These are phyloP conservation scores for Lasiosphaeriaceae sp. DNA, from an alignment of 495 filamentous ascomycete genomes.

Conservation along the genomic window DNA sequence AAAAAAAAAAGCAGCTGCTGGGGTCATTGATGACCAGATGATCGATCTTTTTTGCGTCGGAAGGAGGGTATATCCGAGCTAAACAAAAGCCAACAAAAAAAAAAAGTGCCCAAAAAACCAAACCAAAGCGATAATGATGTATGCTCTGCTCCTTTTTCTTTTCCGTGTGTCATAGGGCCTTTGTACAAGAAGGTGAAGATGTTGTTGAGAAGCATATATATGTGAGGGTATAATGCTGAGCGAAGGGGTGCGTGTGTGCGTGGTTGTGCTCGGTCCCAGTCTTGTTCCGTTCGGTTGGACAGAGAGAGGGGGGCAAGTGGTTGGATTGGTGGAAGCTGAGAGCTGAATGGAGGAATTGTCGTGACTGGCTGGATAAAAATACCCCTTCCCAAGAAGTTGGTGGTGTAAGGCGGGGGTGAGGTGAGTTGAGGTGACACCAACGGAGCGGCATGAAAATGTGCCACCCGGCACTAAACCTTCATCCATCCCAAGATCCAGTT, in stretches of 20 bases:
- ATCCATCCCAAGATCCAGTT: background rate
- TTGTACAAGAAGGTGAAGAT: background rate
- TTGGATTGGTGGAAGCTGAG: background rate
- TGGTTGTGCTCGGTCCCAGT: background rate
- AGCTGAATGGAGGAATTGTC: background rate
- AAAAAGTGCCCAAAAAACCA: background rate
- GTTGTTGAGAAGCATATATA: background rate
- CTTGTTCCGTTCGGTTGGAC: background rate
- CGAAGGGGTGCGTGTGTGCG: background rate
- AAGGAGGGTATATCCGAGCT: background rate
- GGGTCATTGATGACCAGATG: no score
- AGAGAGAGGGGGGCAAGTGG: background rate
- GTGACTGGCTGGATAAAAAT: slow-evolving; percentile 16
- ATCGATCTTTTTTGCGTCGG: no score
- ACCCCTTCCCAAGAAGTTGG: background rate
- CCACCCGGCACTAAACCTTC: background rate
- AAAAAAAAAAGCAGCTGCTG: no score
- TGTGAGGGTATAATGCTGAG: background rate
- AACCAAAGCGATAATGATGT: background rate
- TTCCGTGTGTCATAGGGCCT: background rate
- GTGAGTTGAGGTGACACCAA: background rate
- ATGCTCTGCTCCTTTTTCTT: background rate
- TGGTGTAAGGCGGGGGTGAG: background rate
- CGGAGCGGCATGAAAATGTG: background rate
- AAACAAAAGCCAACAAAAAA: background rate